Conservation (phyloP, 2,329 filamentous ascomycete species). For the Diaporthe citri region DNA sequence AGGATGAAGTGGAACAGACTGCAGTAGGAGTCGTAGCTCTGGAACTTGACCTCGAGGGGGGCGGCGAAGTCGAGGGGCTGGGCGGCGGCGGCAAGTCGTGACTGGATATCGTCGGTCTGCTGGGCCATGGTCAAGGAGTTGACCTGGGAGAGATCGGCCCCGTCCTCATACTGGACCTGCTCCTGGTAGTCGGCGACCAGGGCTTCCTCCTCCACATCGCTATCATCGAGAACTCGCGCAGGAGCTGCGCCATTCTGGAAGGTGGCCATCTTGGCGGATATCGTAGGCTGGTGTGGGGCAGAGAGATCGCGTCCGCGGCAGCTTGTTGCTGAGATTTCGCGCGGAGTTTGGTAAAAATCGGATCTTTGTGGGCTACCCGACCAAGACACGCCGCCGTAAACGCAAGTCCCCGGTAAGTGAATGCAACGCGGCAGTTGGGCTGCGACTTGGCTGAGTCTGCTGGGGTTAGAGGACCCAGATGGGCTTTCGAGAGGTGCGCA, state of each 20-base stretch:
- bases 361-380: constrained; percentile 34
- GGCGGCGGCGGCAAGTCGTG: constrained; percentile 89
- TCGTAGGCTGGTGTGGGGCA: constrained; percentile 56
- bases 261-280: constrained; percentile 66
- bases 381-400: constrained; percentile 31
- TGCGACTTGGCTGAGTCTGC: background rate
- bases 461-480: constrained; percentile 37
- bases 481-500: background rate
- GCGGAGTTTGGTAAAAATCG: constrained; percentile 35
- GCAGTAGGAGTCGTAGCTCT: constrained; percentile 99
- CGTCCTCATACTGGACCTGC: constrained; percentile 94
- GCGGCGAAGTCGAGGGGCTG: constrained; percentile 97
- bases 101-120: constrained; percentile 92
- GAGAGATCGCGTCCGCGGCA: constrained; percentile 43
- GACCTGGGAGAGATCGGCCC: constrained; percentile 83
- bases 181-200: constrained; percentile 96
- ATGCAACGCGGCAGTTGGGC: background rate
- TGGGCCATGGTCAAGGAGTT: constrained; percentile 77
- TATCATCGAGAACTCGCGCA: constrained; percentile 77
- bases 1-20: constrained; percentile 99
- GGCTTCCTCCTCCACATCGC: constrained; percentile 95
- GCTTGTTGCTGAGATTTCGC: constrained; percentile 43
- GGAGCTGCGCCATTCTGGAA: constrained; percentile 73
- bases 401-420: constrained; percentile 39
- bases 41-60: constrained; percentile 95